Evolutionary conservation across 495 filamentous ascomycete genomes (phyloP), one percentile per base, ranked within the genome.

Genomic region (Hypoxylon fragiforme): DNA sequence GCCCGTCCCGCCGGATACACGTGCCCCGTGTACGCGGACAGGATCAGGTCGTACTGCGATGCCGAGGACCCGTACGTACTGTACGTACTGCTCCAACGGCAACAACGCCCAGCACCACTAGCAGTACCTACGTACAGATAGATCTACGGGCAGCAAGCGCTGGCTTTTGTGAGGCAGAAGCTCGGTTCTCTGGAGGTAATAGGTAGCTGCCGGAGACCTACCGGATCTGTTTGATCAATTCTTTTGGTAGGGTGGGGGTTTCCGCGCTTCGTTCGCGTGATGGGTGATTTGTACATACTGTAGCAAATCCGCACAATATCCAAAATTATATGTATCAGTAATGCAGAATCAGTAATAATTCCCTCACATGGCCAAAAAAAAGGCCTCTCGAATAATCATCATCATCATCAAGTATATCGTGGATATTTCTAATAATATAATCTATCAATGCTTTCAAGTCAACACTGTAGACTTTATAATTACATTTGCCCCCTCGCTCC

Each of bases 51-150:
- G 8, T 86, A 85, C 73, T 86, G 83, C 65, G 82, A 86, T 66
- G 62, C 77, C 18, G 52, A 79, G 3, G 83, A 86, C 65, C 83
- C 82, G 7, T 85, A 83, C n/a, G n/a, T n/a, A n/a, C n/a, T n/a
- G n/a, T n/a, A n/a, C n/a, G n/a, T n/a, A n/a, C 66, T 86, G 82
- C 74, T 85, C 81, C 72, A 83, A 77, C 38, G 82, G 83, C 44
- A 84, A 67, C 66, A 69, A 85, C 57, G 73, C 72, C 4, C 72
- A 73, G 46, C 75, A 75, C 4, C 83, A 85, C 64, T 75, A 84
- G 64, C 74, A 77, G 8, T 86, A 86, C 54, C 81, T 77, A 26
- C 65, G n/a, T n/a, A n/a, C n/a, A n/a, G n/a, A n/a, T n/a, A 62
- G 43, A 76, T 81, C 59, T 86, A 86, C 63, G 82, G 82, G n/a